Base-by-base conservation (phyloP, 2,329 filamentous ascomycete genomes). In the Ophiostoma tasmaniense region DNA sequence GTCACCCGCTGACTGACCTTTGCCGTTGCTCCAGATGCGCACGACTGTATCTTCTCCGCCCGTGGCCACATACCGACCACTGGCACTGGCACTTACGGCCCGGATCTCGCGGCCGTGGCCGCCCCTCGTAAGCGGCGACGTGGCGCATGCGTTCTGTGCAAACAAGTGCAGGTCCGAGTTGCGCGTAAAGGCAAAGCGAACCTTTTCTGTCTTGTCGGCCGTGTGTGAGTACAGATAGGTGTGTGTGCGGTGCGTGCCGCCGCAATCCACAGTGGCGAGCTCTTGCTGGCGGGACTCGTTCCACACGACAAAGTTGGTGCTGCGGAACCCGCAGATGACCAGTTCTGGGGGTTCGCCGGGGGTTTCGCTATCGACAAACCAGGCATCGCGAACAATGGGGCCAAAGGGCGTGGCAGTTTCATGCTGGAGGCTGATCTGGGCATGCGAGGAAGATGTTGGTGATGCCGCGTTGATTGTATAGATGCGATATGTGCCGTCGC, bases 71-170 rank as follows among this genome's bases (percentile, higher is more conserved):
- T 81, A 82, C 8, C 45, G 22, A 14, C 72, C 71, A 37, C 76
- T 74, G 2, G 77, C 76, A 64, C 77, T 78, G 11, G 77, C 78
- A 59, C 78, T 72, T 13, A 84, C 75, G 75, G 74, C 90, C 83
- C 76, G 80, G 73, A 98, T 90, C 78, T 99, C 95, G 68, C 95
- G 83, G 0, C 95, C 95, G 77, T 99, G 95, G 0, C 87, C 87
- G 7, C 95, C 94, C 0, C 79, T 73, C 72, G 89, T 87, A 14
- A 96, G 76, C 79, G 85, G 73, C 76, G 81, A 77, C 1, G 75
- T 70, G 1, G 76, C 72, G 69, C 75, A 3, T 64, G 68, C 52
- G 2, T 73, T 70, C 73, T 85, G 82, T 20, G 80, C 80, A 75
- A 81, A 81, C n/a, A 85, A 74, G 66, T 78, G 79, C 66, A 85